phyloP scores from a whole-genome alignment of 2,329 filamentous ascomycete genomes.

The Diplodia sapinea region DNA sequence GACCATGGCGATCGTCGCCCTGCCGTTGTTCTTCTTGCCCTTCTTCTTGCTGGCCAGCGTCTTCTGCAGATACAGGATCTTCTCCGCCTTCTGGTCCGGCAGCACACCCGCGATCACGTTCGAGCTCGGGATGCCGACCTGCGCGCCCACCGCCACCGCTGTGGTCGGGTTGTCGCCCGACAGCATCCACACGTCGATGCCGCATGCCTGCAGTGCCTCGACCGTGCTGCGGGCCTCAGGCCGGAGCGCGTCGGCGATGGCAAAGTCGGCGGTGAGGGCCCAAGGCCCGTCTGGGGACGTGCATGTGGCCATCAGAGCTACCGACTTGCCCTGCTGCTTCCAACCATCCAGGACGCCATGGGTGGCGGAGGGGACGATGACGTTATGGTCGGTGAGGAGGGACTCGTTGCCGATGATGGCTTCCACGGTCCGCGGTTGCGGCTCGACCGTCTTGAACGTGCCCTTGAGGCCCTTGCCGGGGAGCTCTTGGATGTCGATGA shows the following conservation, averaged over 20 bases:
- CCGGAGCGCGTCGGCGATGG: constrained; percentile 81
- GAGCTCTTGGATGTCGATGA: constrained; percentile 64
- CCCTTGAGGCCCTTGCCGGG: constrained; percentile 74
- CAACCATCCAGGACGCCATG: constrained; percentile 43
- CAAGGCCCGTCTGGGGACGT: constrained; percentile 35
- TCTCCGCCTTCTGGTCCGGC: constrained; percentile 79
- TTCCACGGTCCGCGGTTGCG: constrained; percentile 42
- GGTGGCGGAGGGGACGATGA: constrained; percentile 39
- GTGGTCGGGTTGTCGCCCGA: constrained; percentile 91
- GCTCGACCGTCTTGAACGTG: constrained; percentile 48
- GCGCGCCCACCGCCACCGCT: constrained; percentile 75
- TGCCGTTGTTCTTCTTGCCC: constrained; percentile 35
- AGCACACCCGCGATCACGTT: constrained; percentile 89
- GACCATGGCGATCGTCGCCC: constrained; percentile 76
- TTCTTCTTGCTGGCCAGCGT: constrained; percentile 38
- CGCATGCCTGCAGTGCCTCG: constrained; percentile 65
- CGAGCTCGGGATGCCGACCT: constrained; percentile 72
- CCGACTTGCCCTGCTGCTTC: constrained; percentile 51
- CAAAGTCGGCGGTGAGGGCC: constrained; percentile 68
- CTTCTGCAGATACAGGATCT: constrained; percentile 61
- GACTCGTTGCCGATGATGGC: constrained; percentile 75
- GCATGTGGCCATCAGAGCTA: constrained; percentile 50
- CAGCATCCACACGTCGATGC: constrained; percentile 86
- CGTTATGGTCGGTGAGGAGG: constrained; percentile 60
- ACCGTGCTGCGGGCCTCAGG: constrained; percentile 72